These are phyloP conservation scores for Yamadazyma atmosphaerica DNA, from an alignment of 1,139 yeast species.

Conservation along the genomic window DNA sequence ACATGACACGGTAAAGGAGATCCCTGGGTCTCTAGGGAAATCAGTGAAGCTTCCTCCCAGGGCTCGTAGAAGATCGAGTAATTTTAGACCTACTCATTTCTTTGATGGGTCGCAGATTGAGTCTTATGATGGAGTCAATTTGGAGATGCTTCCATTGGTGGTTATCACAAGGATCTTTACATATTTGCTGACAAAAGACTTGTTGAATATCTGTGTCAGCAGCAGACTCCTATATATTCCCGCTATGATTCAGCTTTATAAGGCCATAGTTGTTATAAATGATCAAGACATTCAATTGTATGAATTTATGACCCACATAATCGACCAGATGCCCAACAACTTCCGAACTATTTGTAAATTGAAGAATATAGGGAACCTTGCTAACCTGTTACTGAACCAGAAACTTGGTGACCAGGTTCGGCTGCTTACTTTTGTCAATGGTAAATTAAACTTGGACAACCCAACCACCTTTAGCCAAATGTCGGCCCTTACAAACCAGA, in stretches of 20 bases:
- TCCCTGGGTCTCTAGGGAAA: not conserved
- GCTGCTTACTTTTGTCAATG: slow-evolving; percentile 4
- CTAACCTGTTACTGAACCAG: slow-evolving; percentile 2
- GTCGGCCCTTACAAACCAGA: not conserved
- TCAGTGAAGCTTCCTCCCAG: not conserved
- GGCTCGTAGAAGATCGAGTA: slow-evolving; percentile 13
- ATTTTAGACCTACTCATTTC: slow-evolving; percentile 13
- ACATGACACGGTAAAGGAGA: not conserved
- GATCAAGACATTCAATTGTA: slow-evolving; percentile 3
- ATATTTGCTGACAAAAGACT: slow-evolving; percentile 9
- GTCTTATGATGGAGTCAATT: slow-evolving; percentile 1
- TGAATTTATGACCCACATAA: slow-evolving; percentile 4
- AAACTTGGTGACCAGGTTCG: slow-evolving; percentile 8
- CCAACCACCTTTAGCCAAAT: slow-evolving; percentile 3
- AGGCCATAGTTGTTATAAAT: slow-evolving; percentile 10
- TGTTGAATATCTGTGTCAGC: slow-evolving; percentile 11
- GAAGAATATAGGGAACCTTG: slow-evolving; percentile 4
- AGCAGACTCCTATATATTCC: slow-evolving; percentile 16
- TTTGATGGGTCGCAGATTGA: slow-evolving; percentile 10
- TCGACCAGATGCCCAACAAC: slow-evolving; percentile 1
- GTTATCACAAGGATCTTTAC: slow-evolving; percentile 10
- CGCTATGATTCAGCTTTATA: slow-evolving; percentile 14
- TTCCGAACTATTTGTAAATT: slow-evolving; percentile 9
- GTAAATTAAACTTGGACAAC: slow-evolving; percentile 4
- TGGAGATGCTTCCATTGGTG: slow-evolving; percentile 14